These are phyloP conservation scores for Epichloe festucae DNA, from an alignment of 2,329 filamentous ascomycete genomes.

Conservation along the genomic window DNA sequence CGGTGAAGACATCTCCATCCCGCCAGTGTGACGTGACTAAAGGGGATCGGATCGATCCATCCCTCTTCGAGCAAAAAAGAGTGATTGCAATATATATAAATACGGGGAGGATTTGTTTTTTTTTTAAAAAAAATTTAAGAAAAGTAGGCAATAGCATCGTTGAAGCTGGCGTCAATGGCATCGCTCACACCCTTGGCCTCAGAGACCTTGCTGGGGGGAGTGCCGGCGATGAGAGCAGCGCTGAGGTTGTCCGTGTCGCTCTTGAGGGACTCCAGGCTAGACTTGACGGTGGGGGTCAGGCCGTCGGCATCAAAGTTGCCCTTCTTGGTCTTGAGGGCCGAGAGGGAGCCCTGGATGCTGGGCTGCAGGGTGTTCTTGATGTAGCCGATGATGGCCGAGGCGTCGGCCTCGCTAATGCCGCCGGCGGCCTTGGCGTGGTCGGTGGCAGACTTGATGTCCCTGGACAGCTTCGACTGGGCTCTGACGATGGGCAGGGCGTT, in stretches of 20 bases:
- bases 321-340: not conserved
- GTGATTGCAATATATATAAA: no score
- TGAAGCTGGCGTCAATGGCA: not conserved
- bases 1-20: no score
- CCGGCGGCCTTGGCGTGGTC: not conserved
- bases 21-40: no score
- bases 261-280: not conserved
- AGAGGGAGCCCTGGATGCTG: not conserved
- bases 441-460: not conserved
- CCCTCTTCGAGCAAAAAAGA: no score
- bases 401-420: not conserved
- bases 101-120: no score
- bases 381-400: not conserved
- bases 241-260: not conserved
- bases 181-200: not conserved
- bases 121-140: not conserved
- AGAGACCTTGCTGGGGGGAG: not conserved
- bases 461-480: not conserved
- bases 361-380: not conserved
- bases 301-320: not conserved
- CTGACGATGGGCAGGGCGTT: not conserved
- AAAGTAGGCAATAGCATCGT: not conserved
- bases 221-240: not conserved
- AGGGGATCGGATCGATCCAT: no score
- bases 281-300: not conserved